Evolutionary conservation across 208 protist species (phyloP).

Genomic region (Leishmania turanica): DNA sequence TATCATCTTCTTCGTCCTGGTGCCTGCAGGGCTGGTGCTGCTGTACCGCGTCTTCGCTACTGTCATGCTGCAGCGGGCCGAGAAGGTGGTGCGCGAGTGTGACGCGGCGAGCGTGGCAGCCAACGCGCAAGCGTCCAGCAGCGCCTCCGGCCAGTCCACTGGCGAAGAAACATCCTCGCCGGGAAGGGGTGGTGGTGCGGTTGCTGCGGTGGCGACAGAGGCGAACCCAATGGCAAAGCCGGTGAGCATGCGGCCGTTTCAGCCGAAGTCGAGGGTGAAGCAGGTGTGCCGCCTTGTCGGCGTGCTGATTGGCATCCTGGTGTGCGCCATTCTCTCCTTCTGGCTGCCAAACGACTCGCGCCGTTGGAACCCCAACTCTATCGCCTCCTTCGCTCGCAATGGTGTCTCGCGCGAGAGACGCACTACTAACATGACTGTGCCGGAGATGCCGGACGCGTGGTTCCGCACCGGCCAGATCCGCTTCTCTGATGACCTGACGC

Average conservation of each 20-base stretch:
- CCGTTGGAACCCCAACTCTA: slow-evolving; percentile 23
- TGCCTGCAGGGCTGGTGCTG: slow-evolving; percentile 17
- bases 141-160: neutral
- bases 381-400: slow-evolving; percentile 32
- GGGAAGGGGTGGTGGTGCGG: neutral
- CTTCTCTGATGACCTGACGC: slow-evolving; percentile 26
- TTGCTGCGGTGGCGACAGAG: neutral
- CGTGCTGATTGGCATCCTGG: slow-evolving; percentile 23
- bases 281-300: slow-evolving; percentile 19
- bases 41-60: slow-evolving; percentile 13
- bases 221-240: slow-evolving; percentile 17
- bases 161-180: neutral
- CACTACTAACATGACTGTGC: slow-evolving; percentile 21
- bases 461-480: slow-evolving; percentile 42
- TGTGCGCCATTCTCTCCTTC: slow-evolving; percentile 38
- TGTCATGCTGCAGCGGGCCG: neutral
- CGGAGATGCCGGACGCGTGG: slow-evolving; percentile 52
- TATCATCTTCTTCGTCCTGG: slow-evolving; percentile 15
- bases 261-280: slow-evolving; percentile 1
- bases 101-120: neutral
- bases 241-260: slow-evolving; percentile 11
- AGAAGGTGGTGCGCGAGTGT: slow-evolving; percentile 6
- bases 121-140: neutral
- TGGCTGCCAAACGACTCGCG: slow-evolving; percentile 61
- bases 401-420: slow-evolving; percentile 4